A percentile compares a stretch with the other conserved stretches of the same genome.
These are phyloP conservation scores for Lasiosphaeria ovina DNA, from an alignment of 495 filamentous ascomycete genomes.

Conservation along the genomic window DNA sequence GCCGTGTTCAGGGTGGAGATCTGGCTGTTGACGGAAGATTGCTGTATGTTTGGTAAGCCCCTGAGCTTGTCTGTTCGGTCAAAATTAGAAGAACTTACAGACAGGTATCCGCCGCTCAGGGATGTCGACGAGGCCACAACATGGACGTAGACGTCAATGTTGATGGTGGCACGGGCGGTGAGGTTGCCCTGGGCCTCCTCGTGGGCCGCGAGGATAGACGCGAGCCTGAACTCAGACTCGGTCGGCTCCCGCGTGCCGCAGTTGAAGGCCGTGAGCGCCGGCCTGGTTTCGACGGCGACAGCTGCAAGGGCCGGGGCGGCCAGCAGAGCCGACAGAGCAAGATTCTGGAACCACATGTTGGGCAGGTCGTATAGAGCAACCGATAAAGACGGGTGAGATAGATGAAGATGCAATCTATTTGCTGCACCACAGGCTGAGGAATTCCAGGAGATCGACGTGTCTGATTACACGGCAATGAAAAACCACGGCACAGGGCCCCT, in stretches of 20 bases:
- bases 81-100: constrained; percentile 34
- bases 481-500: background rate
- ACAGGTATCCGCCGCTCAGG: constrained; percentile 51
- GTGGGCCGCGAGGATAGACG: constrained; percentile 27
- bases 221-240: constrained; percentile 32
- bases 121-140: constrained; percentile 50
- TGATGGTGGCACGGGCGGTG: constrained; percentile 30
- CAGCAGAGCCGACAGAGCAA: constrained; percentile 30
- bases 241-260: constrained; percentile 46
- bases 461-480: background rate
- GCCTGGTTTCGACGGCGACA: constrained; percentile 8
- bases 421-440: background rate
- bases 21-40: constrained; percentile 41
- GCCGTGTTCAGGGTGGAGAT: constrained; percentile 48
- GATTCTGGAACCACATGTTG: constrained; percentile 40
- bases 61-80: background rate
- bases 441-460: background rate
- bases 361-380: constrained; percentile 1
- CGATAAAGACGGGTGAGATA: constrained; percentile 6
- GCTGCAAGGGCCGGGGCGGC: constrained; percentile 32
- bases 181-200: constrained; percentile 29
- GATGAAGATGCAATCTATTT: constrained; percentile 7
- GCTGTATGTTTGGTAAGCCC: constrained; percentile 20
- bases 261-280: constrained; percentile 20
- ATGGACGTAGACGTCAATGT: constrained; percentile 61